Conservation (phyloP, 2,329 filamentous ascomycete species). For the Pseudogymnoascus sp. region DNA sequence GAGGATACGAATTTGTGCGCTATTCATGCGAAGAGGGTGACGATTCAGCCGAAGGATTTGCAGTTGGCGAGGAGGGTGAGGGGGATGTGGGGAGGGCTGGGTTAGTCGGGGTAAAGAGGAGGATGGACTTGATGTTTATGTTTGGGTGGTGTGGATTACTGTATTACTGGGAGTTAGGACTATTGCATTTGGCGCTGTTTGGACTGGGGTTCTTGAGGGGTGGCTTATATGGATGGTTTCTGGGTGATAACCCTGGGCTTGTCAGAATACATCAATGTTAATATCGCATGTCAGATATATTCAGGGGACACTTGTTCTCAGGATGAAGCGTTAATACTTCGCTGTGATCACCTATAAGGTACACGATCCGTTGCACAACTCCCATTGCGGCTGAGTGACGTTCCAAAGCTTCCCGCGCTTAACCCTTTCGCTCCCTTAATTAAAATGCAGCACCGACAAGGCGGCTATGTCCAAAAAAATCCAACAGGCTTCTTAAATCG, state of each 20-base stretch:
- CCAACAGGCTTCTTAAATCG: constrained; percentile 1
- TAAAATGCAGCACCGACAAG: background rate
- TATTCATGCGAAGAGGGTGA: constrained; percentile 92
- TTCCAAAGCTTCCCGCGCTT: constrained; percentile 2
- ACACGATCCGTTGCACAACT: background rate
- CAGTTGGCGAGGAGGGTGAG: constrained; percentile 78
- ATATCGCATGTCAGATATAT: background rate
- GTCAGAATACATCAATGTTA: background rate
- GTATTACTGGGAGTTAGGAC: background rate
- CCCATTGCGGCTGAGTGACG: background rate
- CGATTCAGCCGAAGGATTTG: constrained; percentile 97
- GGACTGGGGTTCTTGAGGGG: background rate
- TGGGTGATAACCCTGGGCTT: background rate
- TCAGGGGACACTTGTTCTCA: background rate
- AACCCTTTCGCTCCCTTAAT: background rate
- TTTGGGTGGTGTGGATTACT: background rate
- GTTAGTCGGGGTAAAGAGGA: constrained; percentile 27
- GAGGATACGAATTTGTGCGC: constrained; percentile 94
- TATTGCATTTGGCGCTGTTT: background rate
- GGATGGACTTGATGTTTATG: background rate
- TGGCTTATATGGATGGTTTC: background rate
- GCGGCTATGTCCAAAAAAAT: constrained; percentile 5
- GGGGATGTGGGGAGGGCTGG: constrained; percentile 66
- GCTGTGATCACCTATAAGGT: background rate
- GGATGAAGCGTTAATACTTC: background rate